A percentile compares a stretch with the other conserved stretches of the same genome.
These are phyloP conservation scores for Hyphopichia buzzinii DNA, from an alignment of 1,139 yeast species.

Conservation along the genomic window DNA sequence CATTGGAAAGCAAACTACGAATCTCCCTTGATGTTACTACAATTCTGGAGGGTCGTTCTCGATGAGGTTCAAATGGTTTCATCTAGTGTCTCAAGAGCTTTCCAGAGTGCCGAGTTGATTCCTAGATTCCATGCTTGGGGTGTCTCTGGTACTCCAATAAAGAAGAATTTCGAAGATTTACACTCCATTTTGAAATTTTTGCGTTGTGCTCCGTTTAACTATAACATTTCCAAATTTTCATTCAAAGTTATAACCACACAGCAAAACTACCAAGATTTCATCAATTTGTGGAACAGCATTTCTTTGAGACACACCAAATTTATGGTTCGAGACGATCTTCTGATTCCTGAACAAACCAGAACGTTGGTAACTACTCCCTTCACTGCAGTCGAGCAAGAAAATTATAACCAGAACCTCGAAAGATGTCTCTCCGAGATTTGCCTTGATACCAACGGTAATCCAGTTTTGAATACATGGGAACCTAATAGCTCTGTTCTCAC, in stretches of 20 bases:
- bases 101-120: constrained; percentile 73
- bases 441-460: constrained; percentile 56
- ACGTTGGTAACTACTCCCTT: constrained; percentile 70
- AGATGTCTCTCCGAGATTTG: constrained; percentile 64
- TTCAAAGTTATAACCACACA: constrained; percentile 28
- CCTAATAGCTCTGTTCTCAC: constrained; percentile 40
- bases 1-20: constrained; percentile 50
- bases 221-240: constrained; percentile 34
- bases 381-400: constrained; percentile 78
- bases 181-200: constrained; percentile 69
- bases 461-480: constrained; percentile 50
- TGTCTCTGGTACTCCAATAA: constrained; percentile 91
- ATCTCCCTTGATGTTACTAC: constrained; percentile 79
- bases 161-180: constrained; percentile 62
- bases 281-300: constrained; percentile 43
- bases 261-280: constrained; percentile 38
- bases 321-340: constrained; percentile 75
- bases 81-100: constrained; percentile 69
- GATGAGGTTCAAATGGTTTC: constrained; percentile 97
- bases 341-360: constrained; percentile 74
- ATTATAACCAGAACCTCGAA: constrained; percentile 63
- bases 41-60: constrained; percentile 84
- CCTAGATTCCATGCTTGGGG: constrained; percentile 95
- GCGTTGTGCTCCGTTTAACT: constrained; percentile 60
- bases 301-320: constrained; percentile 81